Evolutionary conservation across 805 yeast species (phyloP), one percentile per base, ranked within the genome.

Genomic region (Teunomyces funiuensis): DNA sequence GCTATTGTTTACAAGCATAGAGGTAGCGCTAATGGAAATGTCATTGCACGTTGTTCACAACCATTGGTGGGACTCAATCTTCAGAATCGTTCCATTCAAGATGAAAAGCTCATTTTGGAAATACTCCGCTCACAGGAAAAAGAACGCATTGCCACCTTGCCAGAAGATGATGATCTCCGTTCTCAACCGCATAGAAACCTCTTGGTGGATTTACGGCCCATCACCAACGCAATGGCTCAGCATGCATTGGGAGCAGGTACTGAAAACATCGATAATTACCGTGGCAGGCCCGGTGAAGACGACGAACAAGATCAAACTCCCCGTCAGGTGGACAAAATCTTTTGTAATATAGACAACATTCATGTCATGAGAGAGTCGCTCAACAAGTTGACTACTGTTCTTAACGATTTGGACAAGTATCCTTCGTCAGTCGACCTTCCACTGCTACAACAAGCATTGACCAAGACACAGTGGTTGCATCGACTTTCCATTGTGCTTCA

Each of bases 171-270:
- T 17, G 66, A 57, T 5, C 52, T 56, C 31, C 53, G 51, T 11
- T 42, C 31, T 34, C 72, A 67, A 46, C 71, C 72, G 5, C 68
- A 67, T 62, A 59, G 51, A 55, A 75, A 90, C 54, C 62, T 93
- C 20, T 82, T 93, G 22, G 91, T 88, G 4, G 99, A 93, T 65
- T 85, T 95, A 16, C 71, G 99, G 42, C 99, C 99, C 0, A 61
- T 89, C 18, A 85, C 97, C 0, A 93, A 93, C 61, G 98, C 98
- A 6, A 78, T 89, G 78, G 98, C 97, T 0, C 98, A 93, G 54
- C 87, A 88, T 34, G 98, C 98, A 0, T 65, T 93, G 11, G 99
- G 99, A 9, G 99, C 97, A n/a, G 99, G 99, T 1, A 85, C 97
- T 0, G 99, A 93, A 58, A 84, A 79, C 50, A 86, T 89, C 74